Evolutionary conservation across 495 filamentous ascomycete species (phyloP).

Genomic region (Aspergillus diversus): DNA sequence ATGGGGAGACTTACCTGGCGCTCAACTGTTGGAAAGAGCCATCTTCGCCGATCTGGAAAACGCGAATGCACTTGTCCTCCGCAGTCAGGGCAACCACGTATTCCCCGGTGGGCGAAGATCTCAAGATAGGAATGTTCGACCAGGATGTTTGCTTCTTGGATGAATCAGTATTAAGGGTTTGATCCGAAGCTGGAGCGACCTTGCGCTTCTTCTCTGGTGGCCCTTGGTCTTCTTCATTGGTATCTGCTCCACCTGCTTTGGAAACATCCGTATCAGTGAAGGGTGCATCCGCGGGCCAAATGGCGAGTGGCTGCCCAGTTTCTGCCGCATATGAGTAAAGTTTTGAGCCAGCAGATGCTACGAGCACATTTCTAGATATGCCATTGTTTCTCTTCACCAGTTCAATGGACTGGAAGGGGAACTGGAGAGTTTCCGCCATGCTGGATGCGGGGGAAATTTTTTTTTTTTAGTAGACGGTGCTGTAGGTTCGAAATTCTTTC

Average conservation of each 20-base stretch:
- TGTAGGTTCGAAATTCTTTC: no score
- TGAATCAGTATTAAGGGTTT: conserved; percentile 21
- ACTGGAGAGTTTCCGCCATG: conserved; percentile 42
- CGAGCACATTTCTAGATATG: conserved; percentile 42
- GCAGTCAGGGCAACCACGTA: conserved; percentile 78
- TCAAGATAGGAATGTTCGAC: conserved; percentile 59
- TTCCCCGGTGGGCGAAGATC: conserved; percentile 59
- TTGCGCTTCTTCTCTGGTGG: conserved; percentile 59
- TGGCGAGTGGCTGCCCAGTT: conserved; percentile 46
- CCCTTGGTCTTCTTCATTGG: conserved; percentile 36
- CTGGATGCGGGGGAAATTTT: conserved; percentile 6
- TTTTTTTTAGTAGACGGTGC: neutral
- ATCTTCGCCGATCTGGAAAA: conserved; percentile 66
- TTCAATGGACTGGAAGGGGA: conserved; percentile 59
- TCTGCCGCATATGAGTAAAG: conserved; percentile 54
- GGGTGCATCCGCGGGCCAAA: conserved; percentile 52
- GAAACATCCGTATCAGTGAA: conserved; percentile 24
- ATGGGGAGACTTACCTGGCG: conserved; percentile 58
- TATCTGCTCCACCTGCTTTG: conserved; percentile 18
- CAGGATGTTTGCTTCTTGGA: conserved; percentile 33
- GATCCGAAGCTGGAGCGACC: conserved; percentile 36
- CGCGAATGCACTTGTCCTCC: conserved; percentile 88
- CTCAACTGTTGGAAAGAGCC: conserved; percentile 70
- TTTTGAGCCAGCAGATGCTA: conserved; percentile 59
- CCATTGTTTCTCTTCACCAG: conserved; percentile 40